Evolutionary conservation across 192 early-diverging fungal genomes (phyloP), one percentile per base, ranked within the genome.

Genomic region (Gonapodya prolifera): DNA sequence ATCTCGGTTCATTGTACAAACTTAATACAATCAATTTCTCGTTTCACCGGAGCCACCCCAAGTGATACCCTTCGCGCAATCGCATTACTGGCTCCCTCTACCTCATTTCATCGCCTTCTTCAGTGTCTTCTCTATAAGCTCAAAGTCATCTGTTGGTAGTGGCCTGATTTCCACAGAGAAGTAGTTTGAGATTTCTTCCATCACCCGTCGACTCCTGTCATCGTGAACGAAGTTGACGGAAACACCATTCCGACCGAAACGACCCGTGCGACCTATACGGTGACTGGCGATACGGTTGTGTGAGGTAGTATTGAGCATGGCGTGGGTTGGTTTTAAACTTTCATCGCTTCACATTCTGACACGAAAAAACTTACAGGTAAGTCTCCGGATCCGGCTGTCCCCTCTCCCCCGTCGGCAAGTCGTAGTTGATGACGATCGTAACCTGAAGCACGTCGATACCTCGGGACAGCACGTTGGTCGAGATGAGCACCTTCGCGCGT

Each of bases 141-240:
- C 90, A 84, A 89, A 89, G 80, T 92, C 89, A 35, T 96, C 92
- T 35, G 94, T 94, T 2, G 92, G 90, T 0, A 99, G 88, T 70
- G 87, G 85, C 34, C 87, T 86, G 80, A 99, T 97, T 78, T 90
- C 86, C 45, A 89, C 84, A 28, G 89, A 83, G 82, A 99, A 95
- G 77, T 95, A 87, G 2, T 86, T 76, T 85, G 94, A 89, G 77
- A 99, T 97, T 1, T 83, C 85, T 78, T 89, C 87, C 92, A 97
- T 94, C 81, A 95, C 89, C 35, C 86, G 81, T 83, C 86, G 89
- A 32, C 86, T 90, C 81, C 84, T 84, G 33, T 88, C 81, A 78
- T 96, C 90, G 77, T 96, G 94, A 0, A 95, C 91, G 88, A 99
- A 96, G 83, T 98, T 99, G 83, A 99, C 93, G 75, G 91, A 91